phyloP scores from a whole-genome alignment of 2,329 filamentous ascomycete genomes.

The Harringtonia aguacate region DNA sequence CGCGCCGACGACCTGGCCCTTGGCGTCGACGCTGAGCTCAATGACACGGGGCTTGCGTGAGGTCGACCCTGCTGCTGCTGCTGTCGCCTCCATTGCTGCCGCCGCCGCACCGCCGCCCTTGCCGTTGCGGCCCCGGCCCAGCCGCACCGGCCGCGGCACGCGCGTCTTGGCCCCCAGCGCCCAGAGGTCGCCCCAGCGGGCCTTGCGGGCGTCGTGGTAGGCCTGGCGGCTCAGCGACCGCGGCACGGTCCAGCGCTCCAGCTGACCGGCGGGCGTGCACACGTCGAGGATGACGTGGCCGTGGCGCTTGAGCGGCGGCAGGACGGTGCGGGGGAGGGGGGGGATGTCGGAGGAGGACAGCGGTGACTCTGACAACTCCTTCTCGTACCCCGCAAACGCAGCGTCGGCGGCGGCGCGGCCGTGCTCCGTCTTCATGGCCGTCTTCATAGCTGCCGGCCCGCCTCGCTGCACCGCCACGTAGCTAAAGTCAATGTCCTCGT shows the following conservation, averaged over 20 bases:
- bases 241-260: constrained; percentile 92
- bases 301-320: constrained; percentile 74
- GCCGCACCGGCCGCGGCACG: constrained; percentile 46
- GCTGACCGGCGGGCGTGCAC: constrained; percentile 73
- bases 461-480: constrained; percentile 82
- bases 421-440: constrained; percentile 22
- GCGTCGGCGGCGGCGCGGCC: constrained; percentile 46
- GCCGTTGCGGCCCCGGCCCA: constrained; percentile 17
- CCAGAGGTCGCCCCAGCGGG: constrained; percentile 89
- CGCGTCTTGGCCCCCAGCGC: constrained; percentile 87
- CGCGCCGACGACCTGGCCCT: too few species aligned
- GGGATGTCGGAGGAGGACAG: constrained; percentile 37
- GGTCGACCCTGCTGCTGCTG: too few species aligned
- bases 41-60: too few species aligned
- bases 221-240: constrained; percentile 69
- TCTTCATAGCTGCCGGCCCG: not conserved
- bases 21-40: too few species aligned
- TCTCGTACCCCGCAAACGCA: constrained; percentile 70
- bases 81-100: not conserved
- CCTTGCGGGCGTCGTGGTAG: constrained; percentile 87
- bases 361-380: constrained; percentile 10
- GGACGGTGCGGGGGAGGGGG: constrained; percentile 65
- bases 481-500: constrained; percentile 85
- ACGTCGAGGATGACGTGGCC: constrained; percentile 85
- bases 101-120: not conserved